A percentile compares a stretch with the other conserved stretches of the same genome.
phyloP scores from a whole-genome alignment of 441 rosid genomes.

The Jatropha multifida region DNA sequence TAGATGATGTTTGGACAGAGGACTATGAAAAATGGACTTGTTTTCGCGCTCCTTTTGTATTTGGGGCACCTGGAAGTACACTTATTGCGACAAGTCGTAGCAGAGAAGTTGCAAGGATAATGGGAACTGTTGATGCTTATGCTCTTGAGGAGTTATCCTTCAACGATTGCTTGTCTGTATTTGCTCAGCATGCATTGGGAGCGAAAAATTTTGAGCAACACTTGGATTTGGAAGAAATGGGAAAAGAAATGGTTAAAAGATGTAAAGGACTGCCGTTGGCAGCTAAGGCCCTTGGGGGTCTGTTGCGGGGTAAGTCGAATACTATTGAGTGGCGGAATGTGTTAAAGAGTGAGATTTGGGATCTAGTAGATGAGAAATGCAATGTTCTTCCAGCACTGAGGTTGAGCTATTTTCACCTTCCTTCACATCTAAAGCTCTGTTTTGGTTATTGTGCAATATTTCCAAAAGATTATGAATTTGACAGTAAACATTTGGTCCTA shows the following conservation, averaged over 20 bases:
- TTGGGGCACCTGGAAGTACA: slow-evolving; percentile 5
- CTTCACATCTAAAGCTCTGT: slow-evolving; percentile 32
- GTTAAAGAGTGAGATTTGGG: slow-evolving; percentile 8
- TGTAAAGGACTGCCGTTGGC: slow-evolving; percentile 20
- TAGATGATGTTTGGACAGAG: slow-evolving; percentile 17
- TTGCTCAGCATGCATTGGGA: slow-evolving; percentile 17
- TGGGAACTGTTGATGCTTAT: background rate
- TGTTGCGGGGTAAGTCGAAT: background rate
- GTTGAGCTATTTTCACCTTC: slow-evolving; percentile 34
- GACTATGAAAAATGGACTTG: slow-evolving; percentile 12
- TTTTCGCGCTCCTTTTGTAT: slow-evolving; percentile 1
- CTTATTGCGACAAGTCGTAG: slow-evolving; percentile 6
- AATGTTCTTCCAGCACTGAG: slow-evolving; percentile 14
- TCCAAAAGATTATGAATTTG: slow-evolving; percentile 25
- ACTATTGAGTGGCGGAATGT: slow-evolving; percentile 4
- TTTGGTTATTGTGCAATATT: slow-evolving; percentile 35
- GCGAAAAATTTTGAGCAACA: background rate
- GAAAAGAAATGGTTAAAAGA: slow-evolving; percentile 8
- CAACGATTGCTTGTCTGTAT: slow-evolving; percentile 10
- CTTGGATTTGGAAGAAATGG: slow-evolving; percentile 14
- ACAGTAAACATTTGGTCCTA: slow-evolving; percentile 18
- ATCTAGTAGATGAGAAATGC: background rate
- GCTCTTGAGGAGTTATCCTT: background rate
- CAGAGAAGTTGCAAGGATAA: background rate
- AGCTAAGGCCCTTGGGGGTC: slow-evolving; percentile 9